These are phyloP conservation scores for Phytopythium oedochilum DNA, from an alignment of 352 stramenopile genomes.

Conservation along the genomic window DNA sequence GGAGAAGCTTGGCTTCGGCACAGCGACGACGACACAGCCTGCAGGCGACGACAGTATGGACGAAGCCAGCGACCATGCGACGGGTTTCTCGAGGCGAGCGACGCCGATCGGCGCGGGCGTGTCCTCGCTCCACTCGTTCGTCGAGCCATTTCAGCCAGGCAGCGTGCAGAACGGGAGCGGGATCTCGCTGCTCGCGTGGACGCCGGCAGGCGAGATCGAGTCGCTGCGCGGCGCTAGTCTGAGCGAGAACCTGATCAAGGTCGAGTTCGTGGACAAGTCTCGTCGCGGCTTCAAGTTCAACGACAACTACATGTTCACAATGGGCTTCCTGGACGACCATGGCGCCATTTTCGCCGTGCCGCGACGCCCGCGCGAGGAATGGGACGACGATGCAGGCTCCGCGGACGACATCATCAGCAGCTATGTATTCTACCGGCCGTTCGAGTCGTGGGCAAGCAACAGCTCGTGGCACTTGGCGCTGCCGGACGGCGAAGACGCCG, in stretches of 20 bases:
- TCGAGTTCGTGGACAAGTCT: slow-evolving; percentile 79
- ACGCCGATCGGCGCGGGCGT: neutral
- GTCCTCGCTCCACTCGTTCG: slow-evolving; percentile 27
- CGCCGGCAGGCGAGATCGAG: slow-evolving; percentile 75
- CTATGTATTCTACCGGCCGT: slow-evolving; percentile 79
- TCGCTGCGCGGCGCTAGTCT: slow-evolving; percentile 58
- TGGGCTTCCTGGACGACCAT: slow-evolving; percentile 65
- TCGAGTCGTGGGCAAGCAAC: slow-evolving; percentile 81
- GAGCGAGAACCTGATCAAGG: slow-evolving; percentile 73
- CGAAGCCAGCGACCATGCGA: slow-evolving; percentile 1
- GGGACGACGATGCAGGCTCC: slow-evolving; percentile 32
- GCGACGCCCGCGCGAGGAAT: slow-evolving; percentile 52
- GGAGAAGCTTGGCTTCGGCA: slow-evolving; percentile 73
- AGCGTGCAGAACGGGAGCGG: slow-evolving; percentile 30
- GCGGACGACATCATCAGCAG: slow-evolving; percentile 56
- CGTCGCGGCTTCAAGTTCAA: slow-evolving; percentile 83
- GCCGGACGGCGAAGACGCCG: slow-evolving; percentile 64
- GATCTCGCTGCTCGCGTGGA: slow-evolving; percentile 67
- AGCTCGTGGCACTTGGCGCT: slow-evolving; percentile 73
- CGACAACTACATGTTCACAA: slow-evolving; percentile 81
- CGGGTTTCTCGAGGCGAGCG: neutral
- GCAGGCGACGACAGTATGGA: slow-evolving; percentile 13
- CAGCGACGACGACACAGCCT: slow-evolving; percentile 15
- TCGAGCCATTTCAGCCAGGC: slow-evolving; percentile 66
- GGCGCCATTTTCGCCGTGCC: slow-evolving; percentile 75